These are phyloP conservation scores for Macrolepiota albuminosa DNA, from an alignment of 768 basidiomycete genomes.

Conservation along the genomic window DNA sequence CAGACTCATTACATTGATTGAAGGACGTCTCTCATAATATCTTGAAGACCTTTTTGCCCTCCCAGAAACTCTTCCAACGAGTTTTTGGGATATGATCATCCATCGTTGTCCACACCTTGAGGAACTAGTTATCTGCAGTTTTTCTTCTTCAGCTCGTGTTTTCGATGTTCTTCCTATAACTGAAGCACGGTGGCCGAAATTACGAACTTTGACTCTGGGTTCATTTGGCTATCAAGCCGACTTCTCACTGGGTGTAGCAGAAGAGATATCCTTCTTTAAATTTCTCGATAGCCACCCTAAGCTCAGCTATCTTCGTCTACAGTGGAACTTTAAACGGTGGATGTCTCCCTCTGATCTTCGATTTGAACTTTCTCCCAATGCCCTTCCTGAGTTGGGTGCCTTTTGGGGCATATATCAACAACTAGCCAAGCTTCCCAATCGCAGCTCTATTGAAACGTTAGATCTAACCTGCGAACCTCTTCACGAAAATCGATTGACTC, in stretches of 20 bases:
- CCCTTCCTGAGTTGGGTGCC: conserved; percentile 32
- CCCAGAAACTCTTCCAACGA: conserved; percentile 33
- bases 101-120: conserved; percentile 42
- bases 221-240: conserved; percentile 46
- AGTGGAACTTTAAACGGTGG: conserved; percentile 50
- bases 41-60: conserved; percentile 32
- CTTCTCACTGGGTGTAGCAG: conserved; percentile 32
- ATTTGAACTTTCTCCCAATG: conserved; percentile 23
- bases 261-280: conserved; percentile 23
- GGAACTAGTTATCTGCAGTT: conserved; percentile 45
- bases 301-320: conserved; percentile 38
- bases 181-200: conserved; percentile 34
- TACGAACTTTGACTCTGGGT: conserved; percentile 42
- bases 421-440: conserved; percentile 33
- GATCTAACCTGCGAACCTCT: conserved; percentile 48
- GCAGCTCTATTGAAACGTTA: conserved; percentile 31
- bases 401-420: conserved; percentile 48
- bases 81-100: conserved; percentile 46
- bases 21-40: conserved; percentile 8
- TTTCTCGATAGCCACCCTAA: conserved; percentile 36
- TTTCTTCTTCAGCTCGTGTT: conserved; percentile 41
- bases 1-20: conserved; percentile 3
- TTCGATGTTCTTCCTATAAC: conserved; percentile 38
- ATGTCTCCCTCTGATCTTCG: conserved; percentile 37
- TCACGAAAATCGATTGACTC: conserved; percentile 29